Percentiles rank a stretch among this genome's conserved stretches.
phyloP scores from a whole-genome alignment of 139 green algal species.

The Picochlorum sp. region DNA sequence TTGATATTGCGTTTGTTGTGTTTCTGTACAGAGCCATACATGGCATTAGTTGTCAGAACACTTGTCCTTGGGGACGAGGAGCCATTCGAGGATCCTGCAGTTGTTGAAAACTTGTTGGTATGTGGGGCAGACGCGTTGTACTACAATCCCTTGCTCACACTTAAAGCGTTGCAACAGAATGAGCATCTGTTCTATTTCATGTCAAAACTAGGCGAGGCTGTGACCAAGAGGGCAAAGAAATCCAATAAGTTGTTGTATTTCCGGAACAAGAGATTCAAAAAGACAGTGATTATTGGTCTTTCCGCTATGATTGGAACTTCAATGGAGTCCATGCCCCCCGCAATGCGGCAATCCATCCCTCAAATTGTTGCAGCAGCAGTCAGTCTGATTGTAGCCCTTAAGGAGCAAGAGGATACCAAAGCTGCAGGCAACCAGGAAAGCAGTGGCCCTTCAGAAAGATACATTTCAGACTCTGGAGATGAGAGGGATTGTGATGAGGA shows the following conservation, averaged over 20 bases:
- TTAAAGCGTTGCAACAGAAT: constrained; percentile 44
- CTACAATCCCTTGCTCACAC: constrained; percentile 73
- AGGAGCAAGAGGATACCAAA: constrained; percentile 35
- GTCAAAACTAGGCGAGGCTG: constrained; percentile 16
- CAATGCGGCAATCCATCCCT: constrained; percentile 11
- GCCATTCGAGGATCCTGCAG: neutral
- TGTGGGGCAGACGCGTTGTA: constrained; percentile 76
- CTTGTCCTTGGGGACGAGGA: neutral
- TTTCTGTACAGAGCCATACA: constrained; percentile 11
- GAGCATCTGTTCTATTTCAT: constrained; percentile 18
- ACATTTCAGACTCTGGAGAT: constrained; percentile 1
- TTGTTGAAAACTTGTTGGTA: constrained; percentile 54
- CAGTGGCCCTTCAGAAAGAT: neutral
- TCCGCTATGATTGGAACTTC: constrained; percentile 40
- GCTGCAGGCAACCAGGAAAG: neutral
- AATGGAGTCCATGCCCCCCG: constrained; percentile 35
- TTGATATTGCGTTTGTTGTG: neutral
- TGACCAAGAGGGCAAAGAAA: constrained; percentile 19
- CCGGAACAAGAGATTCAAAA: constrained; percentile 57
- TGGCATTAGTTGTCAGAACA: constrained; percentile 6
- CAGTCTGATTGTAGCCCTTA: constrained; percentile 28
- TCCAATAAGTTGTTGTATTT: constrained; percentile 55
- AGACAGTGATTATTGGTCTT: constrained; percentile 62
- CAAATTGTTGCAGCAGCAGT: constrained; percentile 23
- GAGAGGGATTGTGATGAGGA: constrained; percentile 15